Base-by-base conservation (phyloP, 768 basidiomycete species). In the Rhodotorula babjevae region DNA sequence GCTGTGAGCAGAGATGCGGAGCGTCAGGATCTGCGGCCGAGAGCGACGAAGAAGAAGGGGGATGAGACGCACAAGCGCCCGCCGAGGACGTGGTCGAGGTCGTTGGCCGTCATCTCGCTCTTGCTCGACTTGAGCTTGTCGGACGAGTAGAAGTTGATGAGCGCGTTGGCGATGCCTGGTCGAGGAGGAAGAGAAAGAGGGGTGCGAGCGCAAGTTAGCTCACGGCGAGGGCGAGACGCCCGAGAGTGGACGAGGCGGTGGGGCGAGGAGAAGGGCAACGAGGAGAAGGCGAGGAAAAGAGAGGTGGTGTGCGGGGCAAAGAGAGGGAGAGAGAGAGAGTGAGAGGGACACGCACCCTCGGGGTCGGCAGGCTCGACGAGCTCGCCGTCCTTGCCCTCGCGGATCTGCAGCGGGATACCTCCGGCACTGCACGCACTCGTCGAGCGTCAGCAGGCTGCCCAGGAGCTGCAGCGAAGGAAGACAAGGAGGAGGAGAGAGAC, bases 371-470 rank as follows among this genome's bases (percentile, higher is more conserved):
- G 85, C 27, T 87, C 86, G 74, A 89, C 89, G 76, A 96, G 84
- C 84, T 85, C 93, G 62, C 94, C 94, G 74, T 90, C 91, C 82
- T 91, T 88, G 65, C 92, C 93, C 75, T 96, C 83, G 76, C 87
- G 87, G 75, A 96, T 86, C 80, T 97, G 94, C 60, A 96, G 87
- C 55, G 94, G 94, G 79, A 97, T 95, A 76, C 93, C 93, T 69
- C 94, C 94, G 9, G 94, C 94, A 2, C 50, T 52, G 50, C 25
- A 9, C 25, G 23, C 47, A 49, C 18, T 50, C 49, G 21, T 50
- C 91, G n/a, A n/a, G n/a, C n/a, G n/a, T n/a, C n/a, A n/a, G n/a
- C n/a, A n/a, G n/a, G n/a, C n/a, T n/a, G n/a, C n/a, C n/a, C n/a
- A n/a, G n/a, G n/a, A n/a, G n/a, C n/a, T n/a, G n/a, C n/a, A n/a